Evolutionary conservation across 1,284 basidiomycete species (phyloP), one percentile per base, ranked within the genome.

Genomic region (Ustilago curta): DNA sequence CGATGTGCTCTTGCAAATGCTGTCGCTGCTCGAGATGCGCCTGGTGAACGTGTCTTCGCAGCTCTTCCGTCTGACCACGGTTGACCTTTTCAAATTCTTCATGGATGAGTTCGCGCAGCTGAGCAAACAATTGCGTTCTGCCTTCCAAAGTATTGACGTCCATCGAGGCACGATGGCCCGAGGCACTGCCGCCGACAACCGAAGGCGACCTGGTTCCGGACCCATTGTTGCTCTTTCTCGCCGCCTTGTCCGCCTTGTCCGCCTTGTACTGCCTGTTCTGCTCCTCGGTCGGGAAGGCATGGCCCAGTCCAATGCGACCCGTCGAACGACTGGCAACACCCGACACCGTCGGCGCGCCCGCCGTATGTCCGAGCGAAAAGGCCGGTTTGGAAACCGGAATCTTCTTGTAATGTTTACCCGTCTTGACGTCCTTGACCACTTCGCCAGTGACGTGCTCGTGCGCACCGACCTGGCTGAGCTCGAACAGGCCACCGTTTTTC

Each of bases 331-430:
- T 42, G 4, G 42, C 19, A 3, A 51, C 37, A 8, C 45, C 59
- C 4, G 55, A n/a, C 16, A 69, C 58, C 49, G 44, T 25, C 29
- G 74, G 70, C 5, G 74, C 69, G 23, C 69, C 72, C 5, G 59
- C 53, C 23, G 73, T 69, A 54, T 78, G 73, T 3, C 70, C 73
- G 4, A 78, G 63, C 7, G 72, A 75, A 35, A 67, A 73, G 9
- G 67, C 63, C 0, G 72, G 66, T 31, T 70, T 74, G 21, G 55
- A 47, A 12, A 66, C 58, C 7, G 70, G 65, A 4, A 31, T 53
- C 59, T 75, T 76, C 25, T 70, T 69, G 68, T 79, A 79, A 40
- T 77, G 77, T 44, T 76, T 73, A 50, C 77, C 77, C 19, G 75
- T 71, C 55, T 72, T 74, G 47, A 57, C 44, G 60, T 79, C 77